Conservation (phyloP, 2,329 filamentous ascomycete genomes). For the Aspergillus oerlinghausenensis region DNA sequence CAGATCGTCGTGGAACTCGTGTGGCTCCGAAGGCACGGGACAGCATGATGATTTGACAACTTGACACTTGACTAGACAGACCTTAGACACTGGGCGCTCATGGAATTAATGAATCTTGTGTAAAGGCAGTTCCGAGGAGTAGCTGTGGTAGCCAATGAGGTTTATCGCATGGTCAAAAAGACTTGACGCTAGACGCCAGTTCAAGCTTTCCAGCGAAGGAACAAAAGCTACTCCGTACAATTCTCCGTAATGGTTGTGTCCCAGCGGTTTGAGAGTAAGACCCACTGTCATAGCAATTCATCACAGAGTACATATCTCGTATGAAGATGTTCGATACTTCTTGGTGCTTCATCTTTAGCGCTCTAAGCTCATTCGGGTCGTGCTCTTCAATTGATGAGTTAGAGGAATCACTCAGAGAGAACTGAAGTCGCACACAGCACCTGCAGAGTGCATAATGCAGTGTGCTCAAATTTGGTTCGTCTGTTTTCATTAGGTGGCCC, state of each 20-base stretch:
- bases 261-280: constrained; percentile 3
- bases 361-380: no score
- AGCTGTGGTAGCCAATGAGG: neutral
- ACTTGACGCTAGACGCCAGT: constrained; percentile 15
- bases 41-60: constrained; percentile 2
- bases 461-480: constrained; percentile 2
- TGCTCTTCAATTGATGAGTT: neutral
- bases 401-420: neutral
- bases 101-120: neutral
- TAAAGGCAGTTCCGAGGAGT: neutral
- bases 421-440: neutral
- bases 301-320: neutral
- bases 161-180: neutral
- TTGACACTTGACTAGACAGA: neutral
- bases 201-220: constrained; percentile 11
- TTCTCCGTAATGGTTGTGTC: constrained; percentile 17
- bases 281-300: constrained; percentile 6
- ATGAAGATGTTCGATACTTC: no score
- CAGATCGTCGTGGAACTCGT: neutral
- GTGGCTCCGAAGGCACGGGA: constrained; percentile 7
- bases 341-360: no score
- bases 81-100: neutral
- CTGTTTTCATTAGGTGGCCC: neutral
- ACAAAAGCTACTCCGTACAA: constrained; percentile 16
- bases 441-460: neutral